phyloP scores from a whole-genome alignment of 768 basidiomycete genomes.

The Tricholomella constricta region DNA sequence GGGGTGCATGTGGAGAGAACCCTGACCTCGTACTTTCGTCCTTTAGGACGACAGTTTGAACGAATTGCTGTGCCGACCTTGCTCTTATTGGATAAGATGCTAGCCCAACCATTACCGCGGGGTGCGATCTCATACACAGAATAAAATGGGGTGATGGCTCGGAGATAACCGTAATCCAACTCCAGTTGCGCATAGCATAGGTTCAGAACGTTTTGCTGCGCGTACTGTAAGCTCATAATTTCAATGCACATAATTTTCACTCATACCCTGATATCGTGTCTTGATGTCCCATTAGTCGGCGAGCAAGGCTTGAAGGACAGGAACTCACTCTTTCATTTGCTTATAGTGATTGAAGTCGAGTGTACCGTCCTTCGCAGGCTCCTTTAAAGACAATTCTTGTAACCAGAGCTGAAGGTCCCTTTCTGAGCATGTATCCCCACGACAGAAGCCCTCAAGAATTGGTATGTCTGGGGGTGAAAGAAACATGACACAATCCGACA shows the following conservation, averaged over 20 bases:
- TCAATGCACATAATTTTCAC: background rate
- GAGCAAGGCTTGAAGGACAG: background rate
- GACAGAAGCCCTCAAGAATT: constrained; percentile 47
- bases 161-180: constrained; percentile 43
- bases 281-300: background rate
- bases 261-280: constrained; percentile 16
- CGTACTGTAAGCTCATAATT: background rate
- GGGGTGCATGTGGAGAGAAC: background rate
- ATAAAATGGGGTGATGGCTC: constrained; percentile 50
- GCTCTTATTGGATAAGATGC: constrained; percentile 31
- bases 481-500: constrained; percentile 47
- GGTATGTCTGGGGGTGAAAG: constrained; percentile 44
- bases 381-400: constrained; percentile 37
- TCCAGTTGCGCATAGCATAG: constrained; percentile 50
- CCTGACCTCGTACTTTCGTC: constrained; percentile 14
- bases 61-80: constrained; percentile 25
- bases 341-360: constrained; percentile 44
- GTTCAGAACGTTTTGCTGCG: constrained; percentile 37
- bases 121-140: constrained; percentile 40
- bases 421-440: constrained; percentile 48
- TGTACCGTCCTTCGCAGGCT: constrained; percentile 36
- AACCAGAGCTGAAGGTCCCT: constrained; percentile 41
- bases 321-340: constrained; percentile 38
- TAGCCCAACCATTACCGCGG: constrained; percentile 25
- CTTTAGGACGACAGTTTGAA: constrained; percentile 9